phyloP scores from a whole-genome alignment of 352 stramenopile species.

The Globisporangium uncinulatum region DNA sequence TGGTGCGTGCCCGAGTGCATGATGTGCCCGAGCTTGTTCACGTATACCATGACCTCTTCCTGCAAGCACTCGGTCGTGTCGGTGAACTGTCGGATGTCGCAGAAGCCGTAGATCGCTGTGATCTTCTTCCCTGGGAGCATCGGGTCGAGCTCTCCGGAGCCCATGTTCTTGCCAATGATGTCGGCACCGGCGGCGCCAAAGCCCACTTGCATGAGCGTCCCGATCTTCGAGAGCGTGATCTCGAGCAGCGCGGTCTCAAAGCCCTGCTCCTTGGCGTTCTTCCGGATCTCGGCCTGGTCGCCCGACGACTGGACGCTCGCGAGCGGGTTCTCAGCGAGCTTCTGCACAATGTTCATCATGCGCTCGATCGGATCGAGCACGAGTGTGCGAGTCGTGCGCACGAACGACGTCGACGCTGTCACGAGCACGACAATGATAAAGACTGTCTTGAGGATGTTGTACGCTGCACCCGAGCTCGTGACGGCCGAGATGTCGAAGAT shows the following conservation, averaged over 20 bases:
- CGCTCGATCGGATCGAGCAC: conserved; percentile 89
- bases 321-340: conserved; percentile 84
- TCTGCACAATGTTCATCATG: conserved; percentile 89
- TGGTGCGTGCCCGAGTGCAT: conserved; percentile 84
- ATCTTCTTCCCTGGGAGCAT: conserved; percentile 90
- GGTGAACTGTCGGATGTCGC: conserved; percentile 92
- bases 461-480: conserved; percentile 44
- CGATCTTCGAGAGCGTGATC: conserved; percentile 80
- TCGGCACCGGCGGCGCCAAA: conserved; percentile 77
- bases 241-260: conserved; percentile 77
- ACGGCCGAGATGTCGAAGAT: conserved; percentile 80
- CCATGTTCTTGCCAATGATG: conserved; percentile 87
- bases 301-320: conserved; percentile 70
- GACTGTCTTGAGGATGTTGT: conserved; percentile 84
- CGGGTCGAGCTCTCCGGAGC: conserved; percentile 79
- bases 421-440: conserved; percentile 87
- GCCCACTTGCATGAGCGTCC: conserved; percentile 80
- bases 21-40: conserved; percentile 89
- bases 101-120: conserved; percentile 94
- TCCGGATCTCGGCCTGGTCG: conserved; percentile 58
- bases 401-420: conserved; percentile 75
- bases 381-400: conserved; percentile 72
- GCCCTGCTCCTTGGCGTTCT: conserved; percentile 73
- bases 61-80: conserved; percentile 88
- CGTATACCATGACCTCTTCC: conserved; percentile 91